Base-by-base conservation (phyloP, 352 stramenopile genomes). In the Saprolegnia diclina region DNA sequence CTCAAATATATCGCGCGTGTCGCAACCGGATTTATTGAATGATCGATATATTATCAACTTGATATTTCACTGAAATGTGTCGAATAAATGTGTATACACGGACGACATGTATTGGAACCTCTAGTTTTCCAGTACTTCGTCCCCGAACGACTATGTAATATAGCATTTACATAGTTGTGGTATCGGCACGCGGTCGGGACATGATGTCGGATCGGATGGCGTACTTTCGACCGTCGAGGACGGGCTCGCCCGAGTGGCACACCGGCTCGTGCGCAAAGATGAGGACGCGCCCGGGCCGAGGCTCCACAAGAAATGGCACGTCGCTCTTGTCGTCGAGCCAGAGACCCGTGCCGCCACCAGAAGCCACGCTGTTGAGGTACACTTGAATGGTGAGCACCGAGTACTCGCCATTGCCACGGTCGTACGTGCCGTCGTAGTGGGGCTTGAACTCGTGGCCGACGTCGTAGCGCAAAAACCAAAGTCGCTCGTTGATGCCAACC, bases 201-300 rank as follows among this genome's bases (percentile, higher is more conserved):
- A 63, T 63, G 55, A 63, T 48, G n/a, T 63, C 55, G 10, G 55
- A 63, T 45, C 55, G 55, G 18, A 63, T 63, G 13, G 55, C n/a
- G 35, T 63, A 63, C 35, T 63, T 63, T 26, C 26, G 24, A 14
- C 55, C 55, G 5, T 24, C 1, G 1, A 63, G 6, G 7, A 63
- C 55, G 21, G 55, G 55, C 11, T 29, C 55, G 10, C 55, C 55
- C 6, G 55, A 21, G 35, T 63, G 55, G 24, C 19, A 18, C 5
- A 63, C 55, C 7, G 14, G 14, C 1, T 29, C 5, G 55, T 63
- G 55, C 35, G 42, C 24, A 29, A 63, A 63, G 35, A 63, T 29
- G 11, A 63, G 32, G 5, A 29, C 55, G 18, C 55, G 55, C 0
- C 55, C 55, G 9, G 35, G 14, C 11, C 24, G 16, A 29, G 55